Percentiles rank a stretch among this genome's conserved stretches.
These are phyloP conservation scores for Daedaleopsis sinensis DNA, from an alignment of 768 basidiomycete genomes.

Conservation along the genomic window DNA sequence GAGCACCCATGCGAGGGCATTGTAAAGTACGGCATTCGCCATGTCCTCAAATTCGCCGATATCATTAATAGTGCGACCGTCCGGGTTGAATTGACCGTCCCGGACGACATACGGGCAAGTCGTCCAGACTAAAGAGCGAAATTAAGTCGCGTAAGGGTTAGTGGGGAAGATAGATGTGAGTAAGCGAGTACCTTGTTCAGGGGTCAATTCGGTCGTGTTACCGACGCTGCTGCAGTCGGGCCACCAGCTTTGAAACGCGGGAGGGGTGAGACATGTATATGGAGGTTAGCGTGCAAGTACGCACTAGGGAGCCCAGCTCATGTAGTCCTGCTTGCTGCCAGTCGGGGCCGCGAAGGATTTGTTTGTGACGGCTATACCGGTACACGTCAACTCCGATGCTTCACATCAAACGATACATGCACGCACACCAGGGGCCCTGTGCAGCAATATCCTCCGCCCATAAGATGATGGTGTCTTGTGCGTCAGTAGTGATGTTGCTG, in stretches of 20 bases:
- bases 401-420: not conserved
- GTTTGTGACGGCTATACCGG: constrained; percentile 46
- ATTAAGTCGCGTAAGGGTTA: not conserved
- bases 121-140: constrained; percentile 48
- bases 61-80: constrained; percentile 56
- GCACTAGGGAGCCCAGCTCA: constrained; percentile 75
- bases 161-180: not conserved
- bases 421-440: constrained; percentile 60
- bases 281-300: constrained; percentile 22
- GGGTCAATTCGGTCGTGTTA: constrained; percentile 59
- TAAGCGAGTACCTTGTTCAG: constrained; percentile 46
- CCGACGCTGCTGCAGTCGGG: constrained; percentile 61
- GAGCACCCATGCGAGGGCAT: constrained; percentile 57
- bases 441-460: constrained; percentile 50
- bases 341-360: constrained; percentile 52
- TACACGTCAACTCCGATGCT: not conserved
- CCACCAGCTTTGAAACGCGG: constrained; percentile 52
- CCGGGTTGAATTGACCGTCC: constrained; percentile 70
- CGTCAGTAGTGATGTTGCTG: constrained; percentile 43
- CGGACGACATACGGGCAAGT: constrained; percentile 57
- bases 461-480: constrained; percentile 46
- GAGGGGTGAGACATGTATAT: not conserved
- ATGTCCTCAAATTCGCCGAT: constrained; percentile 56
- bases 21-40: constrained; percentile 64
- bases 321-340: constrained; percentile 61